These are phyloP conservation scores for Psilocybe azurescens DNA, from an alignment of 768 basidiomycete genomes.

Conservation along the genomic window DNA sequence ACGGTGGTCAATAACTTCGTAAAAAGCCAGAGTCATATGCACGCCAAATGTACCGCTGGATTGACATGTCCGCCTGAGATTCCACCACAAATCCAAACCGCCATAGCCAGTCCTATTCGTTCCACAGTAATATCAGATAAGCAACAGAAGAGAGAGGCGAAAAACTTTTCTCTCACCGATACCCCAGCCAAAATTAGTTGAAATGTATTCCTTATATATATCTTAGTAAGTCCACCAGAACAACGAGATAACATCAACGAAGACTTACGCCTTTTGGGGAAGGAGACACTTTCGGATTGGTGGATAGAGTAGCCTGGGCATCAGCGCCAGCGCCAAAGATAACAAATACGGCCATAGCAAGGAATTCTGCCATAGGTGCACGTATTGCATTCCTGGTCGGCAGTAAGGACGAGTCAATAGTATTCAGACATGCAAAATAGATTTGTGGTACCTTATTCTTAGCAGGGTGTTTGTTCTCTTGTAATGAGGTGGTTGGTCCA, in stretches of 20 bases:
- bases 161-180: conserved; percentile 21
- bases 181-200: conserved; percentile 46
- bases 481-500: no score
- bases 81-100: conserved; percentile 67
- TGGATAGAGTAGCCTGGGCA: conserved; percentile 60
- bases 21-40: not conserved
- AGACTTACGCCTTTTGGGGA: conserved; percentile 55
- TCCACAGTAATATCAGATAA: not conserved
- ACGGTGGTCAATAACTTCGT: not conserved
- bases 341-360: conserved; percentile 61
- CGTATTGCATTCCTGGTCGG: conserved; percentile 37
- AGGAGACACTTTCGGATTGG: conserved; percentile 46
- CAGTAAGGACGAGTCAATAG: not conserved
- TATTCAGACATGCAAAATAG: not conserved
- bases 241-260: not conserved
- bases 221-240: not conserved
- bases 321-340: conserved; percentile 62
- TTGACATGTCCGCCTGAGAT: conserved; percentile 81
- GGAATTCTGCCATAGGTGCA: conserved; percentile 67
- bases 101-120: conserved; percentile 49
- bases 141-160: not conserved
- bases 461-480: no score
- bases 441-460: not conserved
- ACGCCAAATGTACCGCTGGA: conserved; percentile 55
- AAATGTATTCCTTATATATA: conserved; percentile 45